These are phyloP conservation scores for Salix arbutifolia DNA, from an alignment of 345 rosid species.

Conservation along the genomic window DNA sequence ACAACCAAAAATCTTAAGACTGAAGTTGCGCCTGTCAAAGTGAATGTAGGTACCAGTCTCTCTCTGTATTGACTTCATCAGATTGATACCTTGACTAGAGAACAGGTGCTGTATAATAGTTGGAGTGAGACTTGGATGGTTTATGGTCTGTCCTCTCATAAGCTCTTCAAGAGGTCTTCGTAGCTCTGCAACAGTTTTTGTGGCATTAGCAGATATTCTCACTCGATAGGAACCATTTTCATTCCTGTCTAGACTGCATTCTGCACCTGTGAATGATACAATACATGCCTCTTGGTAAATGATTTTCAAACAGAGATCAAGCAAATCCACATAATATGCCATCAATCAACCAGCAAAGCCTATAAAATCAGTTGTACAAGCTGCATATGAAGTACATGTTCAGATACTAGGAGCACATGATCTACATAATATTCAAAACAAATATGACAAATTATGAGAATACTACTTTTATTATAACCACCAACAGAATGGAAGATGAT, in stretches of 20 bases:
- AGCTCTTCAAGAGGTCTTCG: slow-evolving; percentile 75
- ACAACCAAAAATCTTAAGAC: slow-evolving; percentile 60
- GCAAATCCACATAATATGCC: too few species aligned
- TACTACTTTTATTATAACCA: too few species aligned
- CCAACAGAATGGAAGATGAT: too few species aligned
- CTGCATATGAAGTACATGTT: too few species aligned
- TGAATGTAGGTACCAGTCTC: slow-evolving; percentile 56
- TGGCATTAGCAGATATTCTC: slow-evolving; percentile 64
- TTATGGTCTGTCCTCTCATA: slow-evolving; percentile 54
- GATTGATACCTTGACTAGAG: slow-evolving; percentile 47
- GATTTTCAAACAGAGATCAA: not conserved
- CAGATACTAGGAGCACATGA: too few species aligned
- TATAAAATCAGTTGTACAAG: too few species aligned
- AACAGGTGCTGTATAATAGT: slow-evolving; percentile 51
- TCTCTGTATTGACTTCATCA: slow-evolving; percentile 54
- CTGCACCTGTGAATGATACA: slow-evolving; percentile 39
- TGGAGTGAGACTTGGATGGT: slow-evolving; percentile 53
- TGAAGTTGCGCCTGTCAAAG: slow-evolving; percentile 48
- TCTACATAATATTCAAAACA: too few species aligned
- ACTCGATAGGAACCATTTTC: slow-evolving; percentile 52
- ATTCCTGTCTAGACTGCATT: slow-evolving; percentile 40
- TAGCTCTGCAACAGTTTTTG: slow-evolving; percentile 70
- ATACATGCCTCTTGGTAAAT: not conserved
- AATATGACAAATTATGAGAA: too few species aligned
- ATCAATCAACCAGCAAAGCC: too few species aligned